phyloP scores from a whole-genome alignment of 495 filamentous ascomycete species.

The Xylaria palmicola region DNA sequence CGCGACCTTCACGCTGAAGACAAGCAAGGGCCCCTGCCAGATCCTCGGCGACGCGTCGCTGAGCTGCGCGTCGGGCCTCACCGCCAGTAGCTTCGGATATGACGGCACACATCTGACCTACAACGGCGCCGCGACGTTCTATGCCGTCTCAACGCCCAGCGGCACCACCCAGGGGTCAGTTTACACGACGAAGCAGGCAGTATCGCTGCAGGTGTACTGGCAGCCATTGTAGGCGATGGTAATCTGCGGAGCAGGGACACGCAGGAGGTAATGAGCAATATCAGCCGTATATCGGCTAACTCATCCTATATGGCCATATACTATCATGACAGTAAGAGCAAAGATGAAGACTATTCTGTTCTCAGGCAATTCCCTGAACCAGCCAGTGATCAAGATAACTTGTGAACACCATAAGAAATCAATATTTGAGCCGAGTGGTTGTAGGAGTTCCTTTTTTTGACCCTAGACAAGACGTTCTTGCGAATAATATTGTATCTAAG shows the following conservation, averaged over 20 bases:
- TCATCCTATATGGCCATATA: no score
- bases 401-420: no score
- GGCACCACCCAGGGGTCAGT: conserved; percentile 46
- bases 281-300: no score
- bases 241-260: no score
- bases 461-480: neutral
- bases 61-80: conserved; percentile 50
- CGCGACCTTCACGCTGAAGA: conserved; percentile 57
- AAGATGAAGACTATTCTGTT: no score
- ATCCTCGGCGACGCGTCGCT: conserved; percentile 45
- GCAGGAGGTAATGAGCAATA: no score
- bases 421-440: neutral
- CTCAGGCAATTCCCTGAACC: no score
- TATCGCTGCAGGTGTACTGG: conserved; percentile 26
- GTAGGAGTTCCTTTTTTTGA: no score
- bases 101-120: conserved; percentile 42
- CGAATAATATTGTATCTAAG: neutral
- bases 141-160: conserved; percentile 56
- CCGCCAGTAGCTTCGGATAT: conserved; percentile 42
- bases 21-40: conserved; percentile 59
- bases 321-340: no score
- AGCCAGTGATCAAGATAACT: neutral
- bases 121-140: conserved; percentile 53
- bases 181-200: conserved; percentile 26
- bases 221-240: conserved; percentile 1